These are phyloP conservation scores for Bipolaris sorokiniana DNA, from an alignment of 2,329 filamentous ascomycete species.

Conservation along the genomic window DNA sequence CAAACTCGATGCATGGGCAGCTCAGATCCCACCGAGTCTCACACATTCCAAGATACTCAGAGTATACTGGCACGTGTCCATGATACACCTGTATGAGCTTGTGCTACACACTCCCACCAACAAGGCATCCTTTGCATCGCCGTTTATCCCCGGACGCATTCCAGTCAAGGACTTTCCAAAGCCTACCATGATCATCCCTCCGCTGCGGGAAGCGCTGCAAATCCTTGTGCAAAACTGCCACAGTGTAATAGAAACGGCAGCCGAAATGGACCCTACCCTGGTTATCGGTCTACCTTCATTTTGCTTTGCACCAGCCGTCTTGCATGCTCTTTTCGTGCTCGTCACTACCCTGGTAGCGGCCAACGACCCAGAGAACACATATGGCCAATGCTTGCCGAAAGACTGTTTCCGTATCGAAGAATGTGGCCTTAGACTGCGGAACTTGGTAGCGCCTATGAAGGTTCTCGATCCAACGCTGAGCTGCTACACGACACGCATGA, in stretches of 20 bases:
- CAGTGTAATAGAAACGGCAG: constrained; percentile 27
- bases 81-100: constrained; percentile 32
- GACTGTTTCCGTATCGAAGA: constrained; percentile 30
- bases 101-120: constrained; percentile 37
- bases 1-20: constrained; percentile 33
- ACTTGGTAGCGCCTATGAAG: constrained; percentile 21
- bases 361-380: constrained; percentile 33
- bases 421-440: constrained; percentile 27
- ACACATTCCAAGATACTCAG: constrained; percentile 30
- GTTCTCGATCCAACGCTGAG: constrained; percentile 33
- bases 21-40: constrained; percentile 29
- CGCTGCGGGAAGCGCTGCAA: constrained; percentile 24
- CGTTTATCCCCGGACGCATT: constrained; percentile 35
- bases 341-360: constrained; percentile 31
- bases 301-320: constrained; percentile 31
- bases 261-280: constrained; percentile 32
- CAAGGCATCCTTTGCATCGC: constrained; percentile 33
- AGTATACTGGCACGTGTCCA: constrained; percentile 33
- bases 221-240: constrained; percentile 32
- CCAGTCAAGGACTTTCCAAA: constrained; percentile 35
- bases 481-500: constrained; percentile 34
- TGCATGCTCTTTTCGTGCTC: constrained; percentile 35
- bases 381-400: constrained; percentile 27
- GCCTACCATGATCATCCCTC: constrained; percentile 24
- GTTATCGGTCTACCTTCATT: constrained; percentile 33